Evolutionary conservation across 352 stramenopile species (phyloP), one percentile per base, ranked within the genome.

Genomic region (Globisporangium irregulare): DNA sequence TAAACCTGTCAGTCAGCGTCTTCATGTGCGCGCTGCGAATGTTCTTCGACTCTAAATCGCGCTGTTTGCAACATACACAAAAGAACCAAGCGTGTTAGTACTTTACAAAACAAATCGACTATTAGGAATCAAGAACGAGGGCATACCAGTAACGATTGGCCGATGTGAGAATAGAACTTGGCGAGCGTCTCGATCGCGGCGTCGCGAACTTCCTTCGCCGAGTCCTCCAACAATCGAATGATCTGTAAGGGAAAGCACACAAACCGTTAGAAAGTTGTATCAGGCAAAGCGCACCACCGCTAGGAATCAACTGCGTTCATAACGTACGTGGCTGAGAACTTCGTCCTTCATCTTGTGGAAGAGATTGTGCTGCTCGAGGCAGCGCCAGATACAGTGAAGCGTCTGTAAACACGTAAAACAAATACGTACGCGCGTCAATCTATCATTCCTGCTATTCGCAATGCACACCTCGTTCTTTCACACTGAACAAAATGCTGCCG

Each of bases 161-260:
- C 86, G 41, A 91, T 78, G 62, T 87, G 75, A 7, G 75, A 68
- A 73, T 94, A 95, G 63, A 95, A 87, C 29, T 83, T 83, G 58
- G 89, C 82, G n/a, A 95, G 66, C 5, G 83, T 76, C 15, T 71
- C 73, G 51, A 95, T 84, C 6, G 82, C 82, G 2, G 86, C 72
- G n/a, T 93, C 73, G 18, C 88, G 86, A 63, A 95, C 88, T 77
- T 95, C 85, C 62, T 95, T 95, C 0, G 86, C 79, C 34, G 88
- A 92, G 66, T 95, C 88, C 71, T 94, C 85, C 0, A 95, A 70
- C 9, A 93, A 60, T 25, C 78, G 76, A 25, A 95, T 66, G 38
- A 88, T 79, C 82, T 90, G 32, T 1, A 27, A 22, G 5, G 4
- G 18, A 8, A 54, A 7, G 9, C 10, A 41, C 3, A 59, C 12